These are phyloP conservation scores for Tylopilus subfusipes DNA, from an alignment of 768 basidiomycete species.

Conservation along the genomic window DNA sequence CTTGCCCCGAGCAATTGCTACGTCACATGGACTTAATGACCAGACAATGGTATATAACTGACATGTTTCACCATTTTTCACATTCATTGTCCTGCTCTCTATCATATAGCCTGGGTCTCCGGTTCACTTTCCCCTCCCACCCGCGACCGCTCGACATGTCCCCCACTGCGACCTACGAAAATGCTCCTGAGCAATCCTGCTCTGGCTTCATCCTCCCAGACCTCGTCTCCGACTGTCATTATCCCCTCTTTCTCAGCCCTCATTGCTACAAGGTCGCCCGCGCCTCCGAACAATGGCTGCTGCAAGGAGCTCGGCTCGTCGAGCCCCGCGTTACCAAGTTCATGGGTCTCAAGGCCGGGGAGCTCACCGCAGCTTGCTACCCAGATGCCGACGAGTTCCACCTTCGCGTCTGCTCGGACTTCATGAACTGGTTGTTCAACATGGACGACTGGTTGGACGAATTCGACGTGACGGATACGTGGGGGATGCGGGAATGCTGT, in stretches of 20 bases:
- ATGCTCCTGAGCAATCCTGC: slow-evolving; percentile 2
- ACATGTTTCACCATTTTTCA: slow-evolving; percentile 20
- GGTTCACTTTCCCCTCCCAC: background rate
- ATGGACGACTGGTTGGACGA: slow-evolving; percentile 43
- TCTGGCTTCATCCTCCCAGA: slow-evolving; percentile 39
- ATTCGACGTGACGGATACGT: slow-evolving; percentile 30
- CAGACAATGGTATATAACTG: slow-evolving; percentile 26
- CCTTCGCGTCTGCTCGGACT: slow-evolving; percentile 64
- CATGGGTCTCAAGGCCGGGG: slow-evolving; percentile 59
- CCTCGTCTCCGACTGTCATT: slow-evolving; percentile 38
- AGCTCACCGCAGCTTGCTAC: slow-evolving; percentile 65
- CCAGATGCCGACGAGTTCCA: slow-evolving; percentile 51
- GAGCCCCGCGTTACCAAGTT: slow-evolving; percentile 38
- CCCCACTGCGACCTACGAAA: slow-evolving; percentile 24
- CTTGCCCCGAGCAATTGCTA: background rate
- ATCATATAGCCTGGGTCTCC: slow-evolving; percentile 12
- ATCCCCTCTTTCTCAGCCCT: slow-evolving; percentile 34
- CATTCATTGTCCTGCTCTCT: slow-evolving; percentile 12
- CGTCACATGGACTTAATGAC: slow-evolving; percentile 3
- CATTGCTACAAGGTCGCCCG: slow-evolving; percentile 35
- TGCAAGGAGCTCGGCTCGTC: slow-evolving; percentile 24
- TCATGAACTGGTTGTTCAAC: slow-evolving; percentile 49
- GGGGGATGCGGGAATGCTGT: slow-evolving; percentile 30
- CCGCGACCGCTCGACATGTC: slow-evolving; percentile 17
- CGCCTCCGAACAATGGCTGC: slow-evolving; percentile 37